phyloP scores from a whole-genome alignment of 805 yeast species.

The Jamesozyma lodderae region DNA sequence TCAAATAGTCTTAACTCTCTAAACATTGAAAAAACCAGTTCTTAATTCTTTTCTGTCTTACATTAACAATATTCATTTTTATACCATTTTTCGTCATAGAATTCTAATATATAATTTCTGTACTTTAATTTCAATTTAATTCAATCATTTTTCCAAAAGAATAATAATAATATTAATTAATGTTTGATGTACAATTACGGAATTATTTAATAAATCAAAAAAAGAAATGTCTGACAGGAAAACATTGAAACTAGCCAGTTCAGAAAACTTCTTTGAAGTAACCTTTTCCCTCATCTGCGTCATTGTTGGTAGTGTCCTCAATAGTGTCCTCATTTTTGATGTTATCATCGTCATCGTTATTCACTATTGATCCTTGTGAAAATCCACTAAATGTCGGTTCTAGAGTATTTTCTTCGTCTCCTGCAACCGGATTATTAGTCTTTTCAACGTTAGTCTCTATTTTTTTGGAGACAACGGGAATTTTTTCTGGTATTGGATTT shows the following conservation, averaged over 20 bases:
- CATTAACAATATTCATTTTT: too few relatives aligned
- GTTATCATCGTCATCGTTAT: constrained; percentile 6
- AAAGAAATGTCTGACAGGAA: too few relatives aligned
- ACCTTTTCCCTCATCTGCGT: constrained; percentile 6
- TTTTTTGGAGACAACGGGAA: background rate
- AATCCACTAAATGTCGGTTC: constrained; percentile 24
- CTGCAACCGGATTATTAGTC: background rate
- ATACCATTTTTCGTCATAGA: too few relatives aligned
- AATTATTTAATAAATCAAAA: too few relatives aligned
- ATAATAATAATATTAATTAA: background rate
- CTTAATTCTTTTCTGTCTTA: too few relatives aligned
- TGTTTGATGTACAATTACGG: background rate
- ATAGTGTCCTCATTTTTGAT: background rate
- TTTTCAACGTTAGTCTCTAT: background rate
- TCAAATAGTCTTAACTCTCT: too few relatives aligned
- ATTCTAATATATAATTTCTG: background rate
- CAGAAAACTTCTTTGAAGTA: constrained; percentile 25
- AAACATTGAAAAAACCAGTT: too few relatives aligned
- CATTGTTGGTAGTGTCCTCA: background rate
- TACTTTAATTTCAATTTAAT: background rate
- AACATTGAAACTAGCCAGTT: background rate
- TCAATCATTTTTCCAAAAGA: background rate
- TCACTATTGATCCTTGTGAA: constrained; percentile 21
- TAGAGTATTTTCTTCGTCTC: constrained; percentile 2
- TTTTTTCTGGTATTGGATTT: background rate